Evolutionary conservation across 2,329 filamentous ascomycete species (phyloP).

Genomic region (Fusarium solani-melongenae): DNA sequence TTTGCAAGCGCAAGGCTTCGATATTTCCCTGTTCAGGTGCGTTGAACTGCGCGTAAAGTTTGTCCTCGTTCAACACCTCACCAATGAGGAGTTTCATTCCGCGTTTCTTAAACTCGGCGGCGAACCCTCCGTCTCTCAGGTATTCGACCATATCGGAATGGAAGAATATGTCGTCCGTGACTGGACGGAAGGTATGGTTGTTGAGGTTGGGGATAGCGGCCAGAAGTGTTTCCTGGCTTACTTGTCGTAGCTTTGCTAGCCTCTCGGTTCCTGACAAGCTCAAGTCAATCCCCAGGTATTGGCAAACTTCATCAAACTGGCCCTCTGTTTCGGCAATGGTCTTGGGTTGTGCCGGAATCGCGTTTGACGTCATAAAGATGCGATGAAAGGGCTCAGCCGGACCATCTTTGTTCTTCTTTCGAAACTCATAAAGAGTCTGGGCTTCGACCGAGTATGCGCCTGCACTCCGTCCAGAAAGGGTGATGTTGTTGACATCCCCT

Average conservation of each 20-base stretch:
- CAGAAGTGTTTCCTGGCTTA: constrained; percentile 48
- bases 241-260: constrained; percentile 46
- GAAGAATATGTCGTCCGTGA: constrained; percentile 56
- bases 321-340: constrained; percentile 48
- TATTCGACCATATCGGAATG: constrained; percentile 52
- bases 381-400: constrained; percentile 46
- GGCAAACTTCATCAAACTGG: constrained; percentile 57
- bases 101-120: constrained; percentile 50
- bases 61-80: constrained; percentile 57
- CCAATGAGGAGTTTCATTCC: constrained; percentile 53
- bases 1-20: constrained; percentile 50
- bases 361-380: constrained; percentile 58
- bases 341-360: constrained; percentile 57
- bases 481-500: constrained; percentile 59
- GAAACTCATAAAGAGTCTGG: constrained; percentile 53
- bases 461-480: constrained; percentile 56
- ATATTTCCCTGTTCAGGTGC: constrained; percentile 47
- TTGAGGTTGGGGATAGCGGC: constrained; percentile 51
- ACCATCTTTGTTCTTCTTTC: constrained; percentile 16
- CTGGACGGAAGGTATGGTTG: constrained; percentile 58
- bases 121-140: constrained; percentile 50
- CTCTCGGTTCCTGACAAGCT: constrained; percentile 42
- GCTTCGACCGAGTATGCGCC: constrained; percentile 57
- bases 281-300: constrained; percentile 44
- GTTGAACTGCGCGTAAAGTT: constrained; percentile 55